Base-by-base conservation (phyloP, 495 filamentous ascomycete genomes). In the Aspergillus biplanus region DNA sequence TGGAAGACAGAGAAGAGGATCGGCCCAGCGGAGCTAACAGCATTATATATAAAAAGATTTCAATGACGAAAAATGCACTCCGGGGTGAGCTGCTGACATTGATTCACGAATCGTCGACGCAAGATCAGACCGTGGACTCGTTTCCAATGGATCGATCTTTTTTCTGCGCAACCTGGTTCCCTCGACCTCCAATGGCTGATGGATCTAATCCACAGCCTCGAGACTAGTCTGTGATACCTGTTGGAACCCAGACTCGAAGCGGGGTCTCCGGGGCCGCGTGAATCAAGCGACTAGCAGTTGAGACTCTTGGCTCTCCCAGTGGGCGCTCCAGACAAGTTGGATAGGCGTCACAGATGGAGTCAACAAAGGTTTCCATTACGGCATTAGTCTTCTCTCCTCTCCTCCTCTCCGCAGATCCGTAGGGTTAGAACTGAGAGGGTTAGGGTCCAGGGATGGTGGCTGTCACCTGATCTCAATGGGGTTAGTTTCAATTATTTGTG, bases 341-440 rank as follows among this genome's bases (percentile, higher is more conserved):
- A 55, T 16, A 39, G 35, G 42, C 37, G 18, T 62, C 48, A 1
- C 11, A 18, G 61, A 69, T 62, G 58, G 54, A 64, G 67, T 42
- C 44, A 15, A 52, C 9, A 48, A n/a, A 35, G 49, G 60, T 67
- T 67, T 67, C 39, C 54, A 70, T 70, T 67, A 70, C 65, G 63
- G 63, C 68, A 71, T 67, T 52, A 48, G n/a, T 32, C 32, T 18
- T 5, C 9, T 12, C 6, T 27, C 53, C 44, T 52, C 61, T 57
- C 61, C 61, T 63, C 61, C 39, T 57, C 60, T 53, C 61, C 57
- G 63, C 63, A 59, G 50, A 50, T 44, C 50, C 2, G 48, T 46
- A 15, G 31, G 37, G 37, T 39, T 39, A 39, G 21, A 27, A 27
- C 21, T 34, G 33, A 7, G 18, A 54, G 52, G 52, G 52, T 31